Conservation (phyloP, 2,329 filamentous ascomycete species). For the Hypoxylon sp. region DNA sequence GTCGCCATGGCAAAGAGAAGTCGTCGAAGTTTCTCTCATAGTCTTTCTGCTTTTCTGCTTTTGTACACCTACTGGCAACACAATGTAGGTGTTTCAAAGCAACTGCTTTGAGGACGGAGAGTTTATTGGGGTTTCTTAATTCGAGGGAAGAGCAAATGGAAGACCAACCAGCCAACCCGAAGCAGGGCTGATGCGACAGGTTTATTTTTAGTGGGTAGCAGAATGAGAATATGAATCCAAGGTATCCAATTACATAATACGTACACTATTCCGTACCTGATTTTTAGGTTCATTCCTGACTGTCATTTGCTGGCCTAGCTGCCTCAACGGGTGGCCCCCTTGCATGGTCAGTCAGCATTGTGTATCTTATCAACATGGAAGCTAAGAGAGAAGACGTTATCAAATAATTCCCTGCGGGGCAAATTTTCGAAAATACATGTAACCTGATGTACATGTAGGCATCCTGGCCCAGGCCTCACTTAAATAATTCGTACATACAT, state of each 20-base stretch:
- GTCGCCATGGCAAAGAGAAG: slow-evolving; percentile 45
- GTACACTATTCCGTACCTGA: neutral
- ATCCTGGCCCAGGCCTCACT: neutral
- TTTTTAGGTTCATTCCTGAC: neutral
- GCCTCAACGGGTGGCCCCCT: slow-evolving; percentile 8
- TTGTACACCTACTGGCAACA: slow-evolving; percentile 27
- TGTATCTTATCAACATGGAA: slow-evolving; percentile 16
- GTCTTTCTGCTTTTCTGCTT: slow-evolving; percentile 15
- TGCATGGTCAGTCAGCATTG: neutral
- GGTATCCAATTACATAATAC: slow-evolving; percentile 12
- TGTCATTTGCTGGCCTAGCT: slow-evolving; percentile 10
- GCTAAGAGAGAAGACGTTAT: slow-evolving; percentile 3
- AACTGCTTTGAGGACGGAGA: neutral
- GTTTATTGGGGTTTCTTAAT: slow-evolving; percentile 9
- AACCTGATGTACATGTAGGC: too few species aligned
- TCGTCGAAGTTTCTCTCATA: slow-evolving; percentile 18
- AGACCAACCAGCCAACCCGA: slow-evolving; percentile 3
- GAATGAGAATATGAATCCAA: slow-evolving; percentile 8
- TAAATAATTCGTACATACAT: neutral
- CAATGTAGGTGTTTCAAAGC: slow-evolving; percentile 8
- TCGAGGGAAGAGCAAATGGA: slow-evolving; percentile 18
- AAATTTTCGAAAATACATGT: neutral
- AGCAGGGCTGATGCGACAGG: slow-evolving; percentile 35
- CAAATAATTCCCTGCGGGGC: slow-evolving; percentile 28
- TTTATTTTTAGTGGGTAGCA: slow-evolving; percentile 30